Base-by-base conservation (phyloP, 1,284 basidiomycete species). In the Trametes polyzona region DNA sequence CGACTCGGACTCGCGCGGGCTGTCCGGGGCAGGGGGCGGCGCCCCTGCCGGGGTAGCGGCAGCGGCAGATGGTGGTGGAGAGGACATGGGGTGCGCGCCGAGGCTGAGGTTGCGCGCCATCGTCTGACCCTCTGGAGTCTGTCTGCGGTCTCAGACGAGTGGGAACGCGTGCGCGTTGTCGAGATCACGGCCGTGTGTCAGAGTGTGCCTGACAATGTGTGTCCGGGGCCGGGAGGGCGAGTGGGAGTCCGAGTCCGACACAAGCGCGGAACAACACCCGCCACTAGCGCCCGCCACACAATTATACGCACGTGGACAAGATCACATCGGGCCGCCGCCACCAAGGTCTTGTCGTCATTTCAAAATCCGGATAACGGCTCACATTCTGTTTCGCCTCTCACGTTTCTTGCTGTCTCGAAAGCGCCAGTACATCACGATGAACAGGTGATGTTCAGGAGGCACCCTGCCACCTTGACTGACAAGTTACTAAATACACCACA, bases 1-100 rank as follows among this genome's bases (percentile, higher is more conserved):
- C 16, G 88, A 89, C 67, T 88, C 82, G 0, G 87, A 86, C 11
- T 82, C 77, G 43, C 87, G 79, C 2, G 88, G 87, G 52, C 88
- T 91, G 68, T 91, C 88, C 23, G 86, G 86, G 4, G 83, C 86
- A 37, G 77, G 78, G 14, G 58, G 55, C 12, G 58, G 44, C n/a
- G 44, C 16, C 19, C 32, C 27, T 16, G 27, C 1, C 16, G 59
- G 40, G 6, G 43, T 24, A 24, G 55, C 17, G 39, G 23, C 40
- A 19, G 56, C 40, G 26, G 46, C 30, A 14, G 48, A 36, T 27
- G 47, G 23, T 27, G 47, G 47, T 37, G 58, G 54, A 26, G 62
- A 53, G 44, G 62, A 60, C 58, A 63, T 63, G 58, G 29, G 26
- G 46, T 47, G 16, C 46, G 29, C 36, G 36, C 17, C 23, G 19